Evolutionary conservation across 805 yeast genomes (phyloP).

Genomic region (Myxozyma sirexii): DNA sequence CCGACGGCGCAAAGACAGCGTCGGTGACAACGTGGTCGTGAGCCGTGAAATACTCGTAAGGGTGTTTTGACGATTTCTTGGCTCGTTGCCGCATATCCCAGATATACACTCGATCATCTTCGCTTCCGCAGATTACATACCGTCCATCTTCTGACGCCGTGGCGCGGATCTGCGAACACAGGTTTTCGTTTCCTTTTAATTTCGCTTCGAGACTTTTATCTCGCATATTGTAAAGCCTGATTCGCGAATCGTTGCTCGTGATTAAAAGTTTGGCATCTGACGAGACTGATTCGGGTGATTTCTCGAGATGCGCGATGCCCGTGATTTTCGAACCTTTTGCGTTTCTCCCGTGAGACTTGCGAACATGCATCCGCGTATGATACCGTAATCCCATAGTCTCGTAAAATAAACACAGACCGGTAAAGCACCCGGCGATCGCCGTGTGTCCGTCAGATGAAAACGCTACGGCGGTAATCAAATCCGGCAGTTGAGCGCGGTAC

Average conservation of each 20-base stretch:
- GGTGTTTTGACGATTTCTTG: constrained; percentile 35
- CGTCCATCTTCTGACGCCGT: constrained; percentile 57
- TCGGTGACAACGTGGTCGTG: constrained; percentile 73
- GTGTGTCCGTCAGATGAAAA: constrained; percentile 66
- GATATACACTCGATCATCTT: constrained; percentile 81
- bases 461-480: constrained; percentile 72
- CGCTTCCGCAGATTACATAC: constrained; percentile 76
- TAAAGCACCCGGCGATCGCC: constrained; percentile 73
- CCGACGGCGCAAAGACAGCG: constrained; percentile 75
- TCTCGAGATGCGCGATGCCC: constrained; percentile 57
- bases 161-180: constrained; percentile 72
- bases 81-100: constrained; percentile 56
- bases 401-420: constrained; percentile 65
- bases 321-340: constrained; percentile 65
- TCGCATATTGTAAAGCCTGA: constrained; percentile 64
- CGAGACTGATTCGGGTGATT: constrained; percentile 33
- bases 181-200: constrained; percentile 73
- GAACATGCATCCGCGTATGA: constrained; percentile 51
- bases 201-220: constrained; percentile 61
- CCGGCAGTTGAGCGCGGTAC: constrained; percentile 61
- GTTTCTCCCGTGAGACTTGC: constrained; percentile 40
- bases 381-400: constrained; percentile 65
- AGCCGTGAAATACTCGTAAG: constrained; percentile 46
- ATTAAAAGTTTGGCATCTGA: constrained; percentile 54
- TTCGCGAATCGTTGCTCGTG: constrained; percentile 79